Conservation (phyloP, 1,139 yeast genomes). For the Geotrichum bryndzae region DNA sequence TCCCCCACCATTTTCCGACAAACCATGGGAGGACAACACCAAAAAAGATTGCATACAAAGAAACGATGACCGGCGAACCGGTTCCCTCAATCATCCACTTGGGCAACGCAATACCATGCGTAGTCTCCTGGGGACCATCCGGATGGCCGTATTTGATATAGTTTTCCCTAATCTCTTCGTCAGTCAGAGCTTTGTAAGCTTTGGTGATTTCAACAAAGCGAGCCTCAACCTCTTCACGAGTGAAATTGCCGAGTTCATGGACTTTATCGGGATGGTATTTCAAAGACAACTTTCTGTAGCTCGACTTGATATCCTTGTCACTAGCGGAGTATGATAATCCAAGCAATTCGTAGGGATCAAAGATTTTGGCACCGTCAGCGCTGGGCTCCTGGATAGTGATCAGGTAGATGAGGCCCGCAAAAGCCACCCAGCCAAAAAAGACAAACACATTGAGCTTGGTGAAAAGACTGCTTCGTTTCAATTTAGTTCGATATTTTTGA, state of each 20-base stretch:
- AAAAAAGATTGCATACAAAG: conserved; percentile 63
- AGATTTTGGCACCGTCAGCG: conserved; percentile 46
- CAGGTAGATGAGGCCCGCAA: conserved; percentile 47
- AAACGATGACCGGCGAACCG: conserved; percentile 60
- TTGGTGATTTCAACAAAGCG: conserved; percentile 76
- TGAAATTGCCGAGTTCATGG: conserved; percentile 46
- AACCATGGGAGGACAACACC: conserved; percentile 73
- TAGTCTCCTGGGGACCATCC: conserved; percentile 91
- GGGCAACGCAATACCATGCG: conserved; percentile 96
- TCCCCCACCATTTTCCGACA: conserved; percentile 86
- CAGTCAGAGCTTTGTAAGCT: conserved; percentile 94
- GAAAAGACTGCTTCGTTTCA: conserved; percentile 25
- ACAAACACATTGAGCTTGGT: conserved; percentile 39
- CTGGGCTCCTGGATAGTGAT: conserved; percentile 42
- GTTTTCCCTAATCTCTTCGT: conserved; percentile 77
- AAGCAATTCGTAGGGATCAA: conserved; percentile 88
- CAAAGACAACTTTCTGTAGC: conserved; percentile 78
- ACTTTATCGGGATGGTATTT: conserved; percentile 93
- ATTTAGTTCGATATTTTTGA: conserved; percentile 39
- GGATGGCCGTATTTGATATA: conserved; percentile 91
- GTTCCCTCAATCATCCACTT: conserved; percentile 82
- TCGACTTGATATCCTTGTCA: conserved; percentile 73
- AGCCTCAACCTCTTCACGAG: conserved; percentile 65
- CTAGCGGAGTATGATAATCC: conserved; percentile 65
- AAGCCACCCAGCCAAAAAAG: conserved; percentile 61